A percentile compares a stretch with the other conserved stretches of the same genome.
These are phyloP conservation scores for Mucor saturninus DNA, from an alignment of 371 early-diverging fungal species.

Conservation along the genomic window DNA sequence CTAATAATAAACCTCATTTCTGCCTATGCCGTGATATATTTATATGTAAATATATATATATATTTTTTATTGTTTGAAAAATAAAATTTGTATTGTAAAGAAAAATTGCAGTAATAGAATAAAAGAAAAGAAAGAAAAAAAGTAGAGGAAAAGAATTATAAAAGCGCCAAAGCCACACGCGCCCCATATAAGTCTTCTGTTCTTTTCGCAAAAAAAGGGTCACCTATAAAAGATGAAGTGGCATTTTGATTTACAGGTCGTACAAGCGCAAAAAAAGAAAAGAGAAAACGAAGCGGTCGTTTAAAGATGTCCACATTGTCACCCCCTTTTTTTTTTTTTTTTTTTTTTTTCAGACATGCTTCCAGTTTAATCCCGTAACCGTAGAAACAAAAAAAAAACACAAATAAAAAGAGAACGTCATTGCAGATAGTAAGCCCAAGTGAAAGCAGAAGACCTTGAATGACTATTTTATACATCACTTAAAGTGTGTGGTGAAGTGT, in stretches of 20 bases:
- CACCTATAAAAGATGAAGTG: neutral
- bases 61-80: neutral
- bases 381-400: too few species aligned
- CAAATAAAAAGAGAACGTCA: too few species aligned
- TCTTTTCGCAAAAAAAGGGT: neutral
- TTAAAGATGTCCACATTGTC: too few species aligned
- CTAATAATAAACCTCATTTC: conserved; percentile 8
- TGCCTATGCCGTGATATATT: neutral
- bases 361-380: too few species aligned
- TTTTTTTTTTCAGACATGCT: neutral
- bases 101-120: too few species aligned
- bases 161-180: neutral
- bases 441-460: too few species aligned
- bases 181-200: neutral
- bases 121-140: neutral
- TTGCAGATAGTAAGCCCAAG: too few species aligned
- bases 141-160: neutral
- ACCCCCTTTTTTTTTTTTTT: neutral
- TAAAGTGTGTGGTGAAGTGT: too few species aligned
- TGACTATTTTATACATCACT: too few species aligned
- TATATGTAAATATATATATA: too few species aligned
- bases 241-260: neutral
- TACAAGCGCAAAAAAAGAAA: neutral
- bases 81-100: neutral
- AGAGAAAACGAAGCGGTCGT: too few species aligned